Base-by-base conservation (phyloP, 2,329 filamentous ascomycete genomes). In the Phyllosticta ampelicida region DNA sequence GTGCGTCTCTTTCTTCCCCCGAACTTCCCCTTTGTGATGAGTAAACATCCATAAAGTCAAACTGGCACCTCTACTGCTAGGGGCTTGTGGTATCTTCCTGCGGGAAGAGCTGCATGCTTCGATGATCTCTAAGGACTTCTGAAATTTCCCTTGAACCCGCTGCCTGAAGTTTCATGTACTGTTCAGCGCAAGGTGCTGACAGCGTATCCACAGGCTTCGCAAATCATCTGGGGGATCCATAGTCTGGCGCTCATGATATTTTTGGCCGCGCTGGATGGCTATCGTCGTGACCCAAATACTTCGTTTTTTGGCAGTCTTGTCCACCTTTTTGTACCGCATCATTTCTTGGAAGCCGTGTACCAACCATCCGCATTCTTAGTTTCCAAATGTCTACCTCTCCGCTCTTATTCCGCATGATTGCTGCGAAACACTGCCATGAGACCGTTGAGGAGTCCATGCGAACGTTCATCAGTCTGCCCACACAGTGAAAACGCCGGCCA, bases 121-220 rank as follows among this genome's bases (percentile, higher is more conserved):
- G 63, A 70, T 71, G 70, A 69, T 67, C 66, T 70, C 62, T 71
- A 68, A 64, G 66, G 69, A 69, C 67, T 66, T 68, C 69, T 72
- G 70, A 72, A 29, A n/a, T n/a, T 44, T n/a, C 13, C 36, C 36
- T 44, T 5, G 13, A n/a, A n/a, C 16, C 8, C 36, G n/a, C 36
- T 44, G 8, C 13, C n/a, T n/a, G 13, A 44, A 3, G n/a, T 26
- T 44, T 13, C 13, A 44, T 4, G 3, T 8, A n/a, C 6, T 44
- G 13, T 44, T 44, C n/a, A n/a, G 36, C 36, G 36, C 36, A 44
- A 3, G 6, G n/a, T 5, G 36, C 36, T 44, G 16, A 44, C 36
- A 36, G 5, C 16, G 13, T n/a, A n/a, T 44, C 13, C n/a, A 1
- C n/a, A n/a, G 36, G 36, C 4, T 44, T 44, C 8, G 13, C 36